These are phyloP conservation scores for Trypethelium eluteriae DNA, from an alignment of 495 filamentous ascomycete genomes.

Conservation along the genomic window DNA sequence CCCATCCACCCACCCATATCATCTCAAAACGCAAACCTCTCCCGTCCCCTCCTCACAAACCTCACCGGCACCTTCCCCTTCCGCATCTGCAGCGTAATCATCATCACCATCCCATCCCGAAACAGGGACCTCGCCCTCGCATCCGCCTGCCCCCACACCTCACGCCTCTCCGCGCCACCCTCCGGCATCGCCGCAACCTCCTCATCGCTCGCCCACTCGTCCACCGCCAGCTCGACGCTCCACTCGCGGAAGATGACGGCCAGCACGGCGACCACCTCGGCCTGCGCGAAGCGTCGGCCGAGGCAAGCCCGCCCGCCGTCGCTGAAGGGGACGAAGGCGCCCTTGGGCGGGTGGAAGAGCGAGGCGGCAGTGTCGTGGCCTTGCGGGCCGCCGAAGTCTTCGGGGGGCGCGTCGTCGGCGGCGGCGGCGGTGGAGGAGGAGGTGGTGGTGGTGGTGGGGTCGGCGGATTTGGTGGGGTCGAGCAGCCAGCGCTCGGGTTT, in stretches of 20 bases:
- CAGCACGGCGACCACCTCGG: constrained; percentile 63
- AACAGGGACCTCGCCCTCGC: constrained; percentile 42
- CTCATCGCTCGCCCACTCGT: constrained; percentile 53
- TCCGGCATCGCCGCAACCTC: constrained; percentile 48
- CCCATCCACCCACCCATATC: too few relatives aligned
- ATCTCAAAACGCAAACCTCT: constrained; percentile 45
- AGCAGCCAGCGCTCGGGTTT: constrained; percentile 53
- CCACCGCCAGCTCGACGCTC: constrained; percentile 58
- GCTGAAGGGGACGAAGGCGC: constrained; percentile 64
- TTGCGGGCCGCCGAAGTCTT: constrained; percentile 49
- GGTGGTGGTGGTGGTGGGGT: constrained; percentile 31
- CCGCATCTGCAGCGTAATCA: constrained; percentile 59
- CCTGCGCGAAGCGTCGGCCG: constrained; percentile 66
- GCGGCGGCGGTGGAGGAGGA: constrained; percentile 35
- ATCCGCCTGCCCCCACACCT: constrained; percentile 49
- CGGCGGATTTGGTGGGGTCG: constrained; percentile 35
- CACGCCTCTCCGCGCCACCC: constrained; percentile 38
- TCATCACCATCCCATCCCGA: constrained; percentile 39
- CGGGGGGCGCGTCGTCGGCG: constrained; percentile 37
- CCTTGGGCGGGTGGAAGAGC: constrained; percentile 54
- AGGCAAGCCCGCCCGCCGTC: constrained; percentile 64
- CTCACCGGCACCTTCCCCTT: constrained; percentile 51
- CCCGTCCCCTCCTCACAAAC: constrained; percentile 54
- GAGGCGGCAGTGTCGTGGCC: constrained; percentile 47
- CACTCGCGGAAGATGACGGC: constrained; percentile 57